phyloP scores from a whole-genome alignment of 225 moss, liverwort and hornwort species.

The Physcomitrellopsis africana region DNA sequence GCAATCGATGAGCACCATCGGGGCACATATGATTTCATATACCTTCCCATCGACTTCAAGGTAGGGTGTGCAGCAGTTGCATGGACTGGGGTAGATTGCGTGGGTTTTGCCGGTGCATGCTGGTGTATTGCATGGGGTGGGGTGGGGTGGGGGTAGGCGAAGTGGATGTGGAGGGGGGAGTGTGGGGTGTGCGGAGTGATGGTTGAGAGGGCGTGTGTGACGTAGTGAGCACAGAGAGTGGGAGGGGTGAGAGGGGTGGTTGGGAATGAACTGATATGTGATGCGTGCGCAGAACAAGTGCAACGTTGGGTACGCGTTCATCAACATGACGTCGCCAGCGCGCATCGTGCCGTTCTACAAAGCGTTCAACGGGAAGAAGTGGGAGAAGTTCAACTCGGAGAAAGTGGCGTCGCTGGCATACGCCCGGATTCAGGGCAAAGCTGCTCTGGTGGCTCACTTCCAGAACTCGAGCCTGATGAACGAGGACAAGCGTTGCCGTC shows the following conservation, averaged over 20 bases:
- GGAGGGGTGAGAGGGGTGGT: too few species aligned
- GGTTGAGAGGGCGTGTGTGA: too few species aligned
- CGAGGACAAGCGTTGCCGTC: constrained; percentile 98
- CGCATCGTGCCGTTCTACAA: constrained; percentile 97
- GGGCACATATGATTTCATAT: constrained; percentile 97
- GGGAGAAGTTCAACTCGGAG: constrained; percentile 99
- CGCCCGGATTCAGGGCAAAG: constrained; percentile 98
- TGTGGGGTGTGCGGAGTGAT: too few species aligned
- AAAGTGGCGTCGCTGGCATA: constrained; percentile 98
- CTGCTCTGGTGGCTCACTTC: constrained; percentile 94
- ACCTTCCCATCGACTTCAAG: constrained; percentile 98
- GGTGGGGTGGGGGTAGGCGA: too few species aligned
- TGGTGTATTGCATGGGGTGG: too few species aligned
- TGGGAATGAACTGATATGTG: too few species aligned
- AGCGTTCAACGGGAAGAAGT: constrained; percentile 98
- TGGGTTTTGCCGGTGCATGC: too few species aligned
- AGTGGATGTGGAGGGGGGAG: too few species aligned
- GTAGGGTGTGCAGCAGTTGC: constrained; percentile 30
- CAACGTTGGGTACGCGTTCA: constrained; percentile 97
- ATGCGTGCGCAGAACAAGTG: constrained; percentile 81
- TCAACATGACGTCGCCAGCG: constrained; percentile 91
- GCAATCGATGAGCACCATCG: constrained; percentile 98
- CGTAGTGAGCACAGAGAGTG: too few species aligned
- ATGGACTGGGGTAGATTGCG: too few species aligned
- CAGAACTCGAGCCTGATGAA: constrained; percentile 99